Base-by-base conservation (phyloP, 2,329 filamentous ascomycete genomes). In the Talaromyces piceae region DNA sequence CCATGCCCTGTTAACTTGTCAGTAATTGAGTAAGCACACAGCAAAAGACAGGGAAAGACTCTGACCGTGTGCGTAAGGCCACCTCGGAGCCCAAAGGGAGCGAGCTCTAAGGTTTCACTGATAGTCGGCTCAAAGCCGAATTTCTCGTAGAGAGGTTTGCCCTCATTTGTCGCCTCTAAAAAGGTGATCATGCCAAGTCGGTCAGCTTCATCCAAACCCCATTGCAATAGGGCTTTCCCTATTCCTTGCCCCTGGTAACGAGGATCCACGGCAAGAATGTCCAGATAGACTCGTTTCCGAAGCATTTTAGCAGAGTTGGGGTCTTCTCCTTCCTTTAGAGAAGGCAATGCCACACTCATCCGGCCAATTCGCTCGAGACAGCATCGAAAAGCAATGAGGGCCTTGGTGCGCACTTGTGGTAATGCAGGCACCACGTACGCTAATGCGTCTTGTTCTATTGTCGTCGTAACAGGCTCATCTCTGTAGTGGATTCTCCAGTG, bases 101-200 rank as follows among this genome's bases (percentile, higher is more conserved):
- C 44, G 3, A 52, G n/a, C 26, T 54, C 45, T n/a, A 56, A 27
- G 1, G 13, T 7, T 11, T 43, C 25, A n/a, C 41, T 23, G n/a
- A 47, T 45, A 3, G 48, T 26, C 12, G 13, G 43, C 46, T 56
- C 41, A 25, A 54, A 61, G 2, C 59, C 59, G 45, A 52, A 62
- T 45, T 63, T 63, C 31, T 65, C 62, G 51, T 72, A 72, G 11
- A 72, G 53, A 25, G 59, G 58, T 49, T 63, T 66, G 2, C 68
- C 69, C 58, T 66, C 65, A 2, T 52, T 49, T 16, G 64, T 66
- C 2, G 67, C 63, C 52, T 71, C 68, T 55, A 71, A 59, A 65
- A 65, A 72, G 37, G 65, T 63, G 41, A 69, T 65, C 20, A 70
- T 53, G 33, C 64, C 56, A 16, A 65, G 53, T 16, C 58, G 51